Percentiles rank a stretch among this genome's conserved stretches.
phyloP scores from a whole-genome alignment of 2,329 filamentous ascomycete species.

The Aspergillus tubingensis region DNA sequence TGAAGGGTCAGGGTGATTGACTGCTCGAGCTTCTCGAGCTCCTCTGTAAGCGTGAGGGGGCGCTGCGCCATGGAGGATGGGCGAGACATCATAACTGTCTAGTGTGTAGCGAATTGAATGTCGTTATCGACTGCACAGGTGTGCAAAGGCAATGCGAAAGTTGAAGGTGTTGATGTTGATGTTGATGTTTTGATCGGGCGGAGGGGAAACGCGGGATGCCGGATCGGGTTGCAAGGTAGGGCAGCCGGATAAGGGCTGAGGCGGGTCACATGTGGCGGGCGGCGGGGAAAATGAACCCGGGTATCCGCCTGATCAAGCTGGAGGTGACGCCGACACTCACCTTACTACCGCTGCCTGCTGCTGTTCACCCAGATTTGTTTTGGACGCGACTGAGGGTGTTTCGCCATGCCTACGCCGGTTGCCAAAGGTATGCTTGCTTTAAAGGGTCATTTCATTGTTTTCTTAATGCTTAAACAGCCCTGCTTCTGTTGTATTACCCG shows the following conservation, averaged over 20 bases:
- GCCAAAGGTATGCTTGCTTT: slow-evolving; percentile 47
- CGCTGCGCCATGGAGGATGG: slow-evolving; percentile 51
- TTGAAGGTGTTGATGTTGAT: slow-evolving; percentile 2
- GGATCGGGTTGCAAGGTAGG: slow-evolving; percentile 36
- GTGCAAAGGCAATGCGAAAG: not conserved
- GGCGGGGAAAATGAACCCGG: slow-evolving; percentile 16
- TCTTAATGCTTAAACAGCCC: not conserved
- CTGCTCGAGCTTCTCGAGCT: slow-evolving; percentile 93
- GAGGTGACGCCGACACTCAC: not conserved
- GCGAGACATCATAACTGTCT: slow-evolving; percentile 50
- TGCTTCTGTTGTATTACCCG: slow-evolving; percentile 8
- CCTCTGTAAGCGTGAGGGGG: slow-evolving; percentile 81
- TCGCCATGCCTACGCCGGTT: slow-evolving; percentile 48
- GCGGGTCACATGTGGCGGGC: slow-evolving; percentile 32
- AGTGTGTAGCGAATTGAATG: not conserved
- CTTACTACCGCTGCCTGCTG: not conserved
- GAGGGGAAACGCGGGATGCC: slow-evolving; percentile 31
- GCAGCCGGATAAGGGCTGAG: slow-evolving; percentile 36
- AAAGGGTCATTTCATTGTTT: slow-evolving; percentile 6
- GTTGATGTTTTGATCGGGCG: slow-evolving; percentile 25
- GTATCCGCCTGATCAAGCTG: not conserved
- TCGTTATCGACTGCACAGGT: not conserved
- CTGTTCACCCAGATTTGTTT: not conserved
- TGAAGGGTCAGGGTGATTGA: slow-evolving; percentile 95
- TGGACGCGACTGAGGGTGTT: slow-evolving; percentile 7